A percentile compares a stretch with the other conserved stretches of the same genome.
phyloP scores from a whole-genome alignment of 768 basidiomycete species.

The Phaffia australis region DNA sequence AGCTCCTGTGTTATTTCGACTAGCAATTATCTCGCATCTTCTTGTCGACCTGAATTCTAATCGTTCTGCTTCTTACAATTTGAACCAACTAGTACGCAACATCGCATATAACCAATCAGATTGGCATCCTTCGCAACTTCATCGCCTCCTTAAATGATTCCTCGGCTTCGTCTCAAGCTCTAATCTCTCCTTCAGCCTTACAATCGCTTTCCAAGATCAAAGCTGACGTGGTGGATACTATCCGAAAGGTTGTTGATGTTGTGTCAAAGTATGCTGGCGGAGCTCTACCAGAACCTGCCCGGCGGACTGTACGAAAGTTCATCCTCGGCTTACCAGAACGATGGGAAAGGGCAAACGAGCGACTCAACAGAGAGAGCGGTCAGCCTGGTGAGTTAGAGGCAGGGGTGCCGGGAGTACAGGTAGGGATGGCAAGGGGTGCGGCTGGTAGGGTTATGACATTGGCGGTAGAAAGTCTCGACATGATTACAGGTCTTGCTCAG shows the following conservation, averaged over 20 bases:
- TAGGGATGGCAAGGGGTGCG: conserved; percentile 54
- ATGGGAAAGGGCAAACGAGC: conserved; percentile 59
- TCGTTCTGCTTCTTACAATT: not conserved
- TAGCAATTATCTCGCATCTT: conserved; percentile 19
- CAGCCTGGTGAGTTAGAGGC: conserved; percentile 46
- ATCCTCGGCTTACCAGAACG: conserved; percentile 68
- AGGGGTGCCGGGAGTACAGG: conserved; percentile 2
- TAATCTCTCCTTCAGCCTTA: conserved; percentile 45
- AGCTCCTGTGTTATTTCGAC: conserved; percentile 28
- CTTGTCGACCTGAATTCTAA: not conserved
- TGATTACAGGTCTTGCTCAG: conserved; percentile 77
- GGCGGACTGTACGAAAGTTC: conserved; percentile 54
- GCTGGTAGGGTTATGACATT: conserved; percentile 71
- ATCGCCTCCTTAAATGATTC: conserved; percentile 38
- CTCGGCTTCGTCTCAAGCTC: conserved; percentile 28
- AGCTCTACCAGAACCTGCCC: conserved; percentile 74
- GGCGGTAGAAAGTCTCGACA: conserved; percentile 83
- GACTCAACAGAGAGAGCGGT: conserved; percentile 78
- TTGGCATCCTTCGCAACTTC: conserved; percentile 64
- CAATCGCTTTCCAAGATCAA: conserved; percentile 60
- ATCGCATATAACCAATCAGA: conserved; percentile 74
- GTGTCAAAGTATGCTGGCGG: conserved; percentile 75
- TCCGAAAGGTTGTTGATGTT: conserved; percentile 78
- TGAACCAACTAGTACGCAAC: conserved; percentile 60
- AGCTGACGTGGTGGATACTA: conserved; percentile 73